Evolutionary conservation across 225 moss, liverwort and hornwort genomes (phyloP), one percentile per base, ranked within the genome.

Genomic region (Pseudoscleropodium purum): DNA sequence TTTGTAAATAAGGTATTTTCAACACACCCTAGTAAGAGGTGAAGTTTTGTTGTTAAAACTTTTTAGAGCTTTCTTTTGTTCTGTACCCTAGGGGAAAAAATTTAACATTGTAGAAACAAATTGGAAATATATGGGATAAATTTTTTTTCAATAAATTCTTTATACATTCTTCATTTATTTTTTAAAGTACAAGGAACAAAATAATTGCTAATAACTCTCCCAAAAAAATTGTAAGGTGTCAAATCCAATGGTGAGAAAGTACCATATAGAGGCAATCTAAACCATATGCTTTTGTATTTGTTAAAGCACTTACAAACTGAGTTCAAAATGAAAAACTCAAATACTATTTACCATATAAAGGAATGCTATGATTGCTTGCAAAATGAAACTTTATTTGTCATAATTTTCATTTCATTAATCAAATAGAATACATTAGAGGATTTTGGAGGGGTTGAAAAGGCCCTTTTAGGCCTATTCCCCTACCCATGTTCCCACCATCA

Each of bases 1-100:
- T 49, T 33, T 0, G 31, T 0, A 49, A 31, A 33, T 13, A 36
- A 52, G 36, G 2, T 52, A 23, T 36, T 21, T 36, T 23, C 2
- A 24, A 6, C 0, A 1, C 37, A 78, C 24, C 21, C 14, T 15
- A 10, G 45, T 45, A 45, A 45, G 2, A 78, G 37, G 25, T 54
- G 24, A 37, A 36, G 56, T 56, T 56, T 37, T 15, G 10, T 20
- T 36, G 1, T 47, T 36, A 9, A 21, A 14, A 15, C 0, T 15
- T 14, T 33, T 11, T 19, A 29, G 19, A 33, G 31, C 47, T 4
- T 6, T 11, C 51, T 7, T 51, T 12, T 33, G 33, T 20, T 45
- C 6, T 29, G 4, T 6, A 9, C 1, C 12, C 0, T 0, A 75
- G 19, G 19, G 0, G 7, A 7, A 75, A 18, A 20, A 33, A 19